phyloP scores from a whole-genome alignment of 2,329 filamentous ascomycete species.

The Diplodia scrobiculata region DNA sequence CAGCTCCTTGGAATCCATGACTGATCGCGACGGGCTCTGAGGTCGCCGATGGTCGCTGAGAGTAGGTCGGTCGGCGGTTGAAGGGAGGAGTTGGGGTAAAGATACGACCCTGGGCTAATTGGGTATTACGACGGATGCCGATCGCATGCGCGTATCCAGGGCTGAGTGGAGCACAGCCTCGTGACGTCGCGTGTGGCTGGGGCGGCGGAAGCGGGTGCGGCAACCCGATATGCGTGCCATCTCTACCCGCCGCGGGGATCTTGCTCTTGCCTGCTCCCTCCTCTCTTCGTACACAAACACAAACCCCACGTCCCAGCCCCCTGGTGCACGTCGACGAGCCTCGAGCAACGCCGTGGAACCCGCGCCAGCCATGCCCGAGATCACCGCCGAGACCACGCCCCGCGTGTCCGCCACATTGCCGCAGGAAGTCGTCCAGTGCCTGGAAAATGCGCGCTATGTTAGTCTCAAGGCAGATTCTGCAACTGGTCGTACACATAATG shows the following conservation, averaged over 20 bases:
- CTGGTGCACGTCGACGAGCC: slow-evolving; percentile 63
- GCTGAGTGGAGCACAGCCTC: slow-evolving; percentile 22
- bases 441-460: slow-evolving; percentile 95
- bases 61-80: not conserved
- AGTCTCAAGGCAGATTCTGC: slow-evolving; percentile 32
- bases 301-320: slow-evolving; percentile 50
- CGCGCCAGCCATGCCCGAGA: slow-evolving; percentile 36
- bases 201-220: not conserved
- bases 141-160: slow-evolving; percentile 23
- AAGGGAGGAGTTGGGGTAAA: not conserved
- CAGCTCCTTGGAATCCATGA: slow-evolving; percentile 24
- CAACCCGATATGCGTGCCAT: slow-evolving; percentile 4
- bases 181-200: slow-evolving; percentile 26
- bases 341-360: slow-evolving; percentile 45
- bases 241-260: slow-evolving; percentile 14
- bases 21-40: not conserved
- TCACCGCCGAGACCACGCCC: not conserved
- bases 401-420: slow-evolving; percentile 70
- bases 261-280: slow-evolving; percentile 3
- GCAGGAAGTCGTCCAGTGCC: slow-evolving; percentile 81
- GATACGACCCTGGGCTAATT: slow-evolving; percentile 19
- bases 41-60: too few relatives aligned
- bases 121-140: slow-evolving; percentile 20
- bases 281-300: not conserved
- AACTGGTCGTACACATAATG: slow-evolving; percentile 24